Evolutionary conservation across 768 basidiomycete species (phyloP), one percentile per base, ranked within the genome.

Genomic region (Cubamyces lactineus): DNA sequence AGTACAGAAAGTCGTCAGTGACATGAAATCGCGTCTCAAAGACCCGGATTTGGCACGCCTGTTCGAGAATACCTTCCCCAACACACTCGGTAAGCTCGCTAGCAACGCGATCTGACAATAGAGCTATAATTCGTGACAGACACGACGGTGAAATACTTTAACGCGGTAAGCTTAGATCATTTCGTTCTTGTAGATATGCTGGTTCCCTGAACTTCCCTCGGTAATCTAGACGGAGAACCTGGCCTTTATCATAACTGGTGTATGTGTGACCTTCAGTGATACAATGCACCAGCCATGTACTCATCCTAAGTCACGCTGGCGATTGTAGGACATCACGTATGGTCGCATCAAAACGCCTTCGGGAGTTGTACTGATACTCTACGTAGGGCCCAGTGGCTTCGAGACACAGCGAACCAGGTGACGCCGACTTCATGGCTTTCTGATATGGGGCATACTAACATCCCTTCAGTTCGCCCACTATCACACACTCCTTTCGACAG

Each of bases 21-120:
- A 92, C 71, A 88, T 91, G 87, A 91, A 83, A 45, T 71, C 76
- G 17, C 79, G 86, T 47, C 75, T 92, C 59, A 91, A 86, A 70
- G 88, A 92, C 69, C 87, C 89, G 0, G 91, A 92, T 67, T 65
- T 92, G 53, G 91, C 90, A 13, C 82, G 88, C 52, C 71, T 92
- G 21, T 92, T 92, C 65, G 90, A 91, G 72, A 92, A 92, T 63
- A 87, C 90, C 0, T 91, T 91, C 69, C 91, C 91, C 3, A 91
- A 91, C 66, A 92, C 91, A 0, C 80, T 92, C 47, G 90, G 89
- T 89, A 65, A 61, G 78, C 70, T 30, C 9, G 34, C n/a, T 40
- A 24, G 16, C 23, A 7, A 9, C 19, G 3, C 3, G 7, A 24
- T 8, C 19, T 34, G 15, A 16, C 2, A 12, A 19, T 2, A 13